Evolutionary conservation across 441 rosid genomes (phyloP).

Genomic region (Biscutella laevigata): DNA sequence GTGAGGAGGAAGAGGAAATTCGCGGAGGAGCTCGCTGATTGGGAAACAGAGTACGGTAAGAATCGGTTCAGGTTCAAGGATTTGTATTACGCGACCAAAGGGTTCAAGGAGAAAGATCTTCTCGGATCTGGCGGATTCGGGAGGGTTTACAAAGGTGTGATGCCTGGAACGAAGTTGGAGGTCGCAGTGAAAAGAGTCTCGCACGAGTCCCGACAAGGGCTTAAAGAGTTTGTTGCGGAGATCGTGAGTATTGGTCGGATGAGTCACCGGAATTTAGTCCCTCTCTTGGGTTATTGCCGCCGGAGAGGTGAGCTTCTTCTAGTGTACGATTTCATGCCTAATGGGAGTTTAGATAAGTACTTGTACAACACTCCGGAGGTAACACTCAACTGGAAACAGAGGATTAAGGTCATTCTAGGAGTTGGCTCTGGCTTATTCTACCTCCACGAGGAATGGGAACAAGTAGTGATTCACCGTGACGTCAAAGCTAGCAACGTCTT

Average conservation of each 20-base stretch:
- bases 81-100: conserved; percentile 58
- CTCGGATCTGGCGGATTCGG: conserved; percentile 81
- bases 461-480: conserved; percentile 73
- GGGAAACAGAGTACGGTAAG: conserved; percentile 74
- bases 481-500: conserved; percentile 73
- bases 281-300: conserved; percentile 65
- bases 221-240: conserved; percentile 68
- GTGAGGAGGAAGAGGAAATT: conserved; percentile 29
- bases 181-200: conserved; percentile 71
- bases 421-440: conserved; percentile 68
- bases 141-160: conserved; percentile 54
- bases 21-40: conserved; percentile 53
- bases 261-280: conserved; percentile 72
- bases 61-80: conserved; percentile 55
- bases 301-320: conserved; percentile 54
- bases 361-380: conserved; percentile 41
- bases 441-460: conserved; percentile 73
- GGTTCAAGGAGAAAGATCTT: conserved; percentile 47
- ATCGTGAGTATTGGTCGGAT: conserved; percentile 69
- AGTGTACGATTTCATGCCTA: conserved; percentile 75
- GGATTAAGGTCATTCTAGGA: conserved; percentile 58
- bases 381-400: conserved; percentile 57
- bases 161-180: conserved; percentile 37
- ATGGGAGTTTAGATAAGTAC: conserved; percentile 65
- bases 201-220: conserved; percentile 70